Base-by-base conservation (phyloP, 306 rosid species). In the Trifolium dubium region DNA sequence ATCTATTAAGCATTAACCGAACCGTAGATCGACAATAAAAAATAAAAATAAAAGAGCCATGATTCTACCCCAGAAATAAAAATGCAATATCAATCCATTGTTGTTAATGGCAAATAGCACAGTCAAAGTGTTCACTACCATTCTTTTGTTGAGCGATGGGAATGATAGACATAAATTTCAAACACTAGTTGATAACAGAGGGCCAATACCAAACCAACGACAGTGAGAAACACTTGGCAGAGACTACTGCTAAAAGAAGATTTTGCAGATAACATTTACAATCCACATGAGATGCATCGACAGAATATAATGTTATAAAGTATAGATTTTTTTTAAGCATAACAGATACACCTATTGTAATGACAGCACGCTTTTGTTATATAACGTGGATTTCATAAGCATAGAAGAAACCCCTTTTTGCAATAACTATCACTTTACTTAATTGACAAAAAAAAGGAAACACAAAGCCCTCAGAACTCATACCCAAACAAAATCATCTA, bases 391-490 rank as follows among this genome's bases (percentile, higher is more conserved):
- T 18, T 64, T 40, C 8, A 11, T 30, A 47, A 31, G 34, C 68
- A 59, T 62, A 18, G 50, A 10, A 46, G 13, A 73, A 14, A 46
- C 13, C 8, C 19, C 23, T 17, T 4, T 6, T 14, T 30, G 47
- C 44, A 44, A 31, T 6, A 10, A 6, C 8, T 3, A 46, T 7
- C 2, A 10, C 30, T 6, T 13, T 6, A 3, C 17, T 40, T 2
- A 41, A 64, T 40, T 11, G 54, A 65, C 53, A 65, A 1, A 4
- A 37, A 39, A 37, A 39, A 44, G 47, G 15, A 39, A 40, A 43
- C 11, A 8, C 50, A 18, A 18, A 58, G 51, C 79, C 74, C 77
- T 71, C 73, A 72, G 68, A 72, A 44, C 71, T 77, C 65, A 59
- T 63, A 64, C 61, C 53, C 53, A 51, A 44, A 9, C 56, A 66